These are phyloP conservation scores for Irpex lacteus DNA, from an alignment of 1,284 basidiomycete species.

Conservation along the genomic window DNA sequence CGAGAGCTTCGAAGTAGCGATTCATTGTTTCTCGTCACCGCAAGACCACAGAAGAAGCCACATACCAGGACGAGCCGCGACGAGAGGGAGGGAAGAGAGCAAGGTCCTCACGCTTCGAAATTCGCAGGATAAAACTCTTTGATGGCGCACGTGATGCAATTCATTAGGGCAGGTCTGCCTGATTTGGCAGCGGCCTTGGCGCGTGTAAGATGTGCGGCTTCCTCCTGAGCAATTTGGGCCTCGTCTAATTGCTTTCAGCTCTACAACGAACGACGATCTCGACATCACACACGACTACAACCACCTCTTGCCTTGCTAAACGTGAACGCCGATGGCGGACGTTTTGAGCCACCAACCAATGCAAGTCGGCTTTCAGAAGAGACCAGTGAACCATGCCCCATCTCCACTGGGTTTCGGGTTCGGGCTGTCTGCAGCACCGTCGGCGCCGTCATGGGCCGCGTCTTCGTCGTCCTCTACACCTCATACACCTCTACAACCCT, in stretches of 20 bases:
- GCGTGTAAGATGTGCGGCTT: slow-evolving; percentile 3
- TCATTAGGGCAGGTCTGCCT: slow-evolving; percentile 38
- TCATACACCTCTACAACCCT: slow-evolving; percentile 21
- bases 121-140: slow-evolving; percentile 16
- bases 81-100: slow-evolving; percentile 6
- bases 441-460: slow-evolving; percentile 35
- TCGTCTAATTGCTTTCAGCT: slow-evolving; percentile 26
- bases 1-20: slow-evolving; percentile 78
- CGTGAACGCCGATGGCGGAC: slow-evolving; percentile 57
- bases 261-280: slow-evolving; percentile 11
- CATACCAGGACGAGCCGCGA: slow-evolving; percentile 14
- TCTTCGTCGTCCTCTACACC: slow-evolving; percentile 6
- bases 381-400: slow-evolving; percentile 58
- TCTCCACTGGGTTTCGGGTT: slow-evolving; percentile 73
- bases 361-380: slow-evolving; percentile 59
- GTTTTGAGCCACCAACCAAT: slow-evolving; percentile 52
- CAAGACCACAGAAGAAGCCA: slow-evolving; percentile 29
- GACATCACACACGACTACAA: slow-evolving; percentile 13
- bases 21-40: slow-evolving; percentile 69
- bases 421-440: slow-evolving; percentile 46
- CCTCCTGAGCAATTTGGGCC: background rate
- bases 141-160: slow-evolving; percentile 22
- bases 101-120: slow-evolving; percentile 1
- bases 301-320: slow-evolving; percentile 2
- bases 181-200: slow-evolving; percentile 1